Conservation (phyloP, 176 grass and related monocot genomes). For the Miscanthus lutarioriparius region DNA sequence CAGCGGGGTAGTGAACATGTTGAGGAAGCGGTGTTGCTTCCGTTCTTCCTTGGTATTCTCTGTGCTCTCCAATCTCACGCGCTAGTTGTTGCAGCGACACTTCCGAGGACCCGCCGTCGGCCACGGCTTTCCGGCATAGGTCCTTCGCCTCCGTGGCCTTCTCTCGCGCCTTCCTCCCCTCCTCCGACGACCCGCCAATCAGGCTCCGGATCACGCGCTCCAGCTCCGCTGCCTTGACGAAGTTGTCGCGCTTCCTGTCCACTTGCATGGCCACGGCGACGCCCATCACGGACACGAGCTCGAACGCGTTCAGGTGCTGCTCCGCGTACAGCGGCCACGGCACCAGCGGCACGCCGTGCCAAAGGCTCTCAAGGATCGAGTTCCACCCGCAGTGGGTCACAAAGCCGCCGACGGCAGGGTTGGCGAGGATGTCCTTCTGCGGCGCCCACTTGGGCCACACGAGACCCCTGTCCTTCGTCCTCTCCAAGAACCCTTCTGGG, state of each 20-base stretch:
- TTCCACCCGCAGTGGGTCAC: conserved; percentile 79
- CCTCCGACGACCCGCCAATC: conserved; percentile 24
- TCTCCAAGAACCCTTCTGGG: conserved; percentile 40
- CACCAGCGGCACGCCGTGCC: conserved; percentile 47
- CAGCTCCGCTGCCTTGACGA: conserved; percentile 41
- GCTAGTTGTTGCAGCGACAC: neutral
- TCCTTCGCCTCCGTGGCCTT: conserved; percentile 19
- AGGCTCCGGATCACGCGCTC: conserved; percentile 35
- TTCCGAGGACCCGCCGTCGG: conserved; percentile 3
- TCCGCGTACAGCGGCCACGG: conserved; percentile 55
- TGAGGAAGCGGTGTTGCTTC: too few relatives aligned
- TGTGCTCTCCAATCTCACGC: neutral
- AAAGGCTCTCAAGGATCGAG: conserved; percentile 57
- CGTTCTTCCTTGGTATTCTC: too few relatives aligned
- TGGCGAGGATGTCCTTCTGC: conserved; percentile 43
- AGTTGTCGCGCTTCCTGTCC: conserved; percentile 28
- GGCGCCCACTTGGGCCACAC: conserved; percentile 46
- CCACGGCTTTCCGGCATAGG: neutral
- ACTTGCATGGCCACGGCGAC: conserved; percentile 26
- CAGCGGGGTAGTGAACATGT: too few relatives aligned
- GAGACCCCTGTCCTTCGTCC: conserved; percentile 25
- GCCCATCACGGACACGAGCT: conserved; percentile 29
- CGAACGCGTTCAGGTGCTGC: conserved; percentile 62
- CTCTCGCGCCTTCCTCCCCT: conserved; percentile 30
- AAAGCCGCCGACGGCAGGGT: conserved; percentile 44